Conservation (phyloP, 2,329 filamentous ascomycete species). For the Penicillium janthinellum region DNA sequence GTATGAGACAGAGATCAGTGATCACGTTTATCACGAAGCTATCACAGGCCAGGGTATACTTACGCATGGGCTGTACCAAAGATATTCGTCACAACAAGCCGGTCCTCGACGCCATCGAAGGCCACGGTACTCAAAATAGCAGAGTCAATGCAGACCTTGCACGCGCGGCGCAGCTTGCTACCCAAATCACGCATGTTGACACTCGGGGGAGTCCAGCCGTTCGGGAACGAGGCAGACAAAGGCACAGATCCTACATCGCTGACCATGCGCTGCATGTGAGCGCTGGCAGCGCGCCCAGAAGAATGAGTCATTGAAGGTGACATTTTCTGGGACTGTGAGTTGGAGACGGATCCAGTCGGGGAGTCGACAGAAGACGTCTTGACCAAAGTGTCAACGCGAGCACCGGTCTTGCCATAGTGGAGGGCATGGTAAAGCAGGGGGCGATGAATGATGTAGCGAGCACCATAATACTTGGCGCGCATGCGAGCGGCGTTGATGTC, state of each 20-base stretch:
- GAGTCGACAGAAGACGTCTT: conserved; percentile 31
- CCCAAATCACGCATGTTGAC: conserved; percentile 32
- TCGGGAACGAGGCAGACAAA: conserved; percentile 8
- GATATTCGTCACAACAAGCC: conserved; percentile 89
- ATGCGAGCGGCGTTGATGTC: conserved; percentile 83
- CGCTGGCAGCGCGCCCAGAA: conserved; percentile 28
- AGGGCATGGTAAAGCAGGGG: conserved; percentile 69
- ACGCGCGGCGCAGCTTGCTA: conserved; percentile 56
- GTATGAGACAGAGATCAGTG: neutral
- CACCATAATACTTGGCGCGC: conserved; percentile 93
- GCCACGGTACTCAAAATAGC: conserved; percentile 83
- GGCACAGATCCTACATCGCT: conserved; percentile 39
- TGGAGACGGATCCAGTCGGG: conserved; percentile 32
- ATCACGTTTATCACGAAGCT: neutral
- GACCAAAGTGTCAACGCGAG: conserved; percentile 17
- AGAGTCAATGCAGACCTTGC: conserved; percentile 66
- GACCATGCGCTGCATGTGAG: conserved; percentile 33
- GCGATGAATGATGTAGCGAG: conserved; percentile 83
- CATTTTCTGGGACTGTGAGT: conserved; percentile 37
- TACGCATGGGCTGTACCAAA: conserved; percentile 96
- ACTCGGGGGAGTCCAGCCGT: conserved; percentile 23
- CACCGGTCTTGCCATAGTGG: conserved; percentile 51
- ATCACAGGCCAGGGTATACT: conserved; percentile 46
- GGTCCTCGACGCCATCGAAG: conserved; percentile 64
- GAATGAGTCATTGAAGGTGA: conserved; percentile 38